Percentiles rank a stretch among this genome's conserved stretches.
phyloP scores from a whole-genome alignment of 106 monocot genomes.

The Dactylorhiza incarnata region DNA sequence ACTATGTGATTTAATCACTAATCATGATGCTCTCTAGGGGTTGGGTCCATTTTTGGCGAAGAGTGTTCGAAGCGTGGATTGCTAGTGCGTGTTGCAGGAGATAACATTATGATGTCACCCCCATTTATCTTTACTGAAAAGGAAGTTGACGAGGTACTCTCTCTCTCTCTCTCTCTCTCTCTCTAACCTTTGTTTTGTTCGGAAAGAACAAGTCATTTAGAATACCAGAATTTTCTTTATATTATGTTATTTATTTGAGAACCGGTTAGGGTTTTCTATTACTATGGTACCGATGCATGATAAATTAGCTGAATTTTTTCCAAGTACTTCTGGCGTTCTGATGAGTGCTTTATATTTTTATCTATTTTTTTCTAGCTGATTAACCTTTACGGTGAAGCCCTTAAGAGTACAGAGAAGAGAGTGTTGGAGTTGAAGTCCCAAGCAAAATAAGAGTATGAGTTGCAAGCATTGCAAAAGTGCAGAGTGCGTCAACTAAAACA shows the following conservation, averaged over 20 bases:
- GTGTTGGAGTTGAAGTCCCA: constrained; percentile 70
- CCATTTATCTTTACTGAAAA: constrained; percentile 51
- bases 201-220: background rate
- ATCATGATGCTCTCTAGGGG: constrained; percentile 33
- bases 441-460: constrained; percentile 16
- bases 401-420: constrained; percentile 67
- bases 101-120: constrained; percentile 93
- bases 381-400: constrained; percentile 76
- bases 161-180: background rate
- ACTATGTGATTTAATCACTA: background rate
- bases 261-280: background rate
- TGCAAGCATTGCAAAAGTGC: background rate
- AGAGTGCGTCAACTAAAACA: background rate
- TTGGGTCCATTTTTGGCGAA: constrained; percentile 79
- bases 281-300: background rate
- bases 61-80: constrained; percentile 88
- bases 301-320: background rate
- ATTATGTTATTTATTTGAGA: background rate
- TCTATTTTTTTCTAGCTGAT: constrained; percentile 43
- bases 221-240: background rate
- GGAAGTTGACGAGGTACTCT: constrained; percentile 77
- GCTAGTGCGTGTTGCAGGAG: constrained; percentile 76
- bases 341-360: background rate
- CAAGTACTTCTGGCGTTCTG: background rate
- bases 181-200: no score